These are phyloP conservation scores for Penicillium sumatraense DNA, from an alignment of 2,329 filamentous ascomycete species.

Conservation along the genomic window DNA sequence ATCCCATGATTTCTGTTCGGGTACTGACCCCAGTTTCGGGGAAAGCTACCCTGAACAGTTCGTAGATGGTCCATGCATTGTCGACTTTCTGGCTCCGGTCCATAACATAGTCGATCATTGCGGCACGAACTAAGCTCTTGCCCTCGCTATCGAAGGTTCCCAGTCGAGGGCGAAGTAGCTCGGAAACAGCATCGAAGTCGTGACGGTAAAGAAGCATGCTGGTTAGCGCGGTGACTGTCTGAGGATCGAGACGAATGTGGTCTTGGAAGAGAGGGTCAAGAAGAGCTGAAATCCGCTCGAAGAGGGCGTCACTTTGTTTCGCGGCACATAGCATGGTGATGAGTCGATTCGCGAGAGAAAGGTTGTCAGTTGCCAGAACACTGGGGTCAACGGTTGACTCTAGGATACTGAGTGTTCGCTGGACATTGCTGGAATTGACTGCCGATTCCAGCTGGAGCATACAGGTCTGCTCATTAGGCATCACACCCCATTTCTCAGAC, in stretches of 20 bases:
- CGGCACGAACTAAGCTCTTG: conserved; percentile 67
- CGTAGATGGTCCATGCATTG: conserved; percentile 65
- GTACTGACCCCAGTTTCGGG: conserved; percentile 66
- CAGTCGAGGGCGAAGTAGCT: conserved; percentile 74
- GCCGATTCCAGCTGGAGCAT: conserved; percentile 77
- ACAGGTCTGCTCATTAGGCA: conserved; percentile 71
- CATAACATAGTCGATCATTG: conserved; percentile 70
- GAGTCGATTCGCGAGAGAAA: conserved; percentile 71
- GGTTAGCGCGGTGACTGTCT: conserved; percentile 75
- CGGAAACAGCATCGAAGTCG: conserved; percentile 78
- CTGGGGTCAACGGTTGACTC: conserved; percentile 58
- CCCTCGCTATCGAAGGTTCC: conserved; percentile 56
- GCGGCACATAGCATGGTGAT: conserved; percentile 69
- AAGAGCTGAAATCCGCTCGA: conserved; percentile 73
- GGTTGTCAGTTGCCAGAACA: conserved; percentile 61
- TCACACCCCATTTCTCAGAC: conserved; percentile 66
- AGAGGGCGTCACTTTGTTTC: conserved; percentile 59
- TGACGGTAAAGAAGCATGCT: conserved; percentile 74
- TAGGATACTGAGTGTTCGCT: conserved; percentile 62
- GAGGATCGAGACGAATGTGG: conserved; percentile 70
- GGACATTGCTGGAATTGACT: conserved; percentile 72
- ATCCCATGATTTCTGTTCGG: conserved; percentile 75
- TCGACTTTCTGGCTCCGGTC: conserved; percentile 65
- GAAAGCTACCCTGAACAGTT: conserved; percentile 62
- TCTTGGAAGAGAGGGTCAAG: conserved; percentile 74